Evolutionary conservation across 2,329 filamentous ascomycete species (phyloP).

Genomic region (Berkeleyomyces basicola): DNA sequence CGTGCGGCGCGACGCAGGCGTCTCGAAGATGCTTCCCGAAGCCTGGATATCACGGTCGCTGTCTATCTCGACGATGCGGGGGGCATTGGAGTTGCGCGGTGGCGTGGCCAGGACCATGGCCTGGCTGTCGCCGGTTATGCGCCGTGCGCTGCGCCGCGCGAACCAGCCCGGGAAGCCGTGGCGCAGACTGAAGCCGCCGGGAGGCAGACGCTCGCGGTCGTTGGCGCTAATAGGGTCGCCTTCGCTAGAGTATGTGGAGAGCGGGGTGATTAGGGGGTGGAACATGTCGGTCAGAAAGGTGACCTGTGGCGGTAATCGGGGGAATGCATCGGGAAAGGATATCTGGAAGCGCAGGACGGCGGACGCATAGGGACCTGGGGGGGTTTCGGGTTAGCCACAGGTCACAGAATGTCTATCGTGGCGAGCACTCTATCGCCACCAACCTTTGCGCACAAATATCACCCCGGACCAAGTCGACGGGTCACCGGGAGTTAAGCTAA

Average conservation of each 20-base stretch:
- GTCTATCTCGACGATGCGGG: conserved; percentile 1
- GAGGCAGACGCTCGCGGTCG: conserved; percentile 67
- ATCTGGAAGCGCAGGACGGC: conserved; percentile 83
- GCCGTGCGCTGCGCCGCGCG: conserved; percentile 37
- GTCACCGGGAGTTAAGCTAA: conserved; percentile 68
- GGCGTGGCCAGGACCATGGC: conserved; percentile 9
- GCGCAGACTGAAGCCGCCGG: conserved; percentile 75
- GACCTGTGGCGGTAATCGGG: conserved; percentile 61
- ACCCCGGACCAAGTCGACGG: conserved; percentile 78
- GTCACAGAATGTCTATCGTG: neutral
- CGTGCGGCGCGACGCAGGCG: conserved; percentile 8
- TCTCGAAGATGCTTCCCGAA: conserved; percentile 10
- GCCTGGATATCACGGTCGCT: neutral
- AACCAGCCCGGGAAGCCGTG: conserved; percentile 92
- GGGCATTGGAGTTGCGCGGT: conserved; percentile 6
- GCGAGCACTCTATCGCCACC: conserved; percentile 8
- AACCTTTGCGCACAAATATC: conserved; percentile 79
- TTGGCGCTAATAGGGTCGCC: conserved; percentile 62
- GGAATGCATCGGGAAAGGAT: conserved; percentile 69
- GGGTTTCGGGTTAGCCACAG: neutral
- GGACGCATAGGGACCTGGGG: conserved; percentile 67
- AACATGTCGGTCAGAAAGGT: conserved; percentile 89
- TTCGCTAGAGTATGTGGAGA: conserved; percentile 78
- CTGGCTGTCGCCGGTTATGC: conserved; percentile 19
- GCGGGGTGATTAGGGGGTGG: conserved; percentile 78